Percentiles rank a stretch among this genome's conserved stretches.
phyloP scores from a whole-genome alignment of 2,329 filamentous ascomycete species.

The Monosporascus sp. region DNA sequence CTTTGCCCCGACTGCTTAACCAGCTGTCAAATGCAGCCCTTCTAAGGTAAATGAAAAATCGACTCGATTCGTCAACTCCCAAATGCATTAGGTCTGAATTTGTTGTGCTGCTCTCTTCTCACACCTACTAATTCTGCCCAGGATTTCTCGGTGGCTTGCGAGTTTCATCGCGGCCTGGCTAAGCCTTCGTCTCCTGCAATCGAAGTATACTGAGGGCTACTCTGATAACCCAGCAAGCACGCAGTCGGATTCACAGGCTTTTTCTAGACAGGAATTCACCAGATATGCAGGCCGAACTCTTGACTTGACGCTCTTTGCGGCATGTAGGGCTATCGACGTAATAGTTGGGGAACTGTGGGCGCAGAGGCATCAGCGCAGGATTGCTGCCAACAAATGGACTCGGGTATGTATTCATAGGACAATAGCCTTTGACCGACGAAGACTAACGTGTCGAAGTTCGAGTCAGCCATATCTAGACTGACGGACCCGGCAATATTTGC shows the following conservation, averaged over 20 bases:
- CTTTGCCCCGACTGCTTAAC: conserved; percentile 17
- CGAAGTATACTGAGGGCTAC: conserved; percentile 43
- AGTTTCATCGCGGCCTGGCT: conserved; percentile 55
- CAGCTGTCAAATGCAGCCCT: conserved; percentile 18
- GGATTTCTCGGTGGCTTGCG: conserved; percentile 52
- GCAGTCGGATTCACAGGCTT: conserved; percentile 22
- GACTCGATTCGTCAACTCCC: conserved; percentile 5
- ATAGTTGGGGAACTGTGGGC: conserved; percentile 63
- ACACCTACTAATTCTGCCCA: conserved; percentile 25
- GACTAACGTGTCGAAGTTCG: conserved; percentile 28
- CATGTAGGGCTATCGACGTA: conserved; percentile 68
- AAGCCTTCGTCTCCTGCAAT: conserved; percentile 53
- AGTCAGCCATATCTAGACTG: conserved; percentile 37
- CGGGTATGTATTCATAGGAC: conserved; percentile 29
- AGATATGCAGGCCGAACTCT: conserved; percentile 65
- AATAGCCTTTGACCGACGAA: neutral
- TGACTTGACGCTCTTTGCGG: conserved; percentile 76
- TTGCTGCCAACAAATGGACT: conserved; percentile 41
- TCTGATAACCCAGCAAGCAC: conserved; percentile 31
- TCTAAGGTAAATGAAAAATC: conserved; percentile 26
- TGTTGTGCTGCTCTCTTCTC: neutral
- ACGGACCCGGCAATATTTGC: conserved; percentile 70
- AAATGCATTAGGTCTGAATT: neutral
- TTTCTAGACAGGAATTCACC: conserved; percentile 12
- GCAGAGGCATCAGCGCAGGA: conserved; percentile 39